phyloP scores from a whole-genome alignment of 2,329 filamentous ascomycete species.

The Penicillium thymicola region DNA sequence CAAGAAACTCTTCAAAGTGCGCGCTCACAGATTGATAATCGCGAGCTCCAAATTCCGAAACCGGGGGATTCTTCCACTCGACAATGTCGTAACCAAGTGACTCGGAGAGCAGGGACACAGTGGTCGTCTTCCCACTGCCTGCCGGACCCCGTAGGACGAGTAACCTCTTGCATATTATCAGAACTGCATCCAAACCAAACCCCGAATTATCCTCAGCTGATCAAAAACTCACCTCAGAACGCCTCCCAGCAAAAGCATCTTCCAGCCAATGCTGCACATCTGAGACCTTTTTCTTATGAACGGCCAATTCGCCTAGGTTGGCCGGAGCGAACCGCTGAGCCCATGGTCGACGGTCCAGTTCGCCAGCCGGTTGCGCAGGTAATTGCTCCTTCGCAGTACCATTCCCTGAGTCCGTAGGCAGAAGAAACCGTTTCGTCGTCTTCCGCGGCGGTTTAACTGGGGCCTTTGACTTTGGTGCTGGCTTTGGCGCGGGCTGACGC shows the following conservation, averaged over 20 bases:
- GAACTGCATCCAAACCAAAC: conserved; percentile 4
- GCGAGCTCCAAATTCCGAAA: conserved; percentile 56
- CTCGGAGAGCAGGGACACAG: conserved; percentile 71
- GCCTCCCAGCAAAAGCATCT: conserved; percentile 62
- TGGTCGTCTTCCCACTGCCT: conserved; percentile 90
- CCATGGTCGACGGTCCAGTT: conserved; percentile 69
- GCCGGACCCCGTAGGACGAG: conserved; percentile 86
- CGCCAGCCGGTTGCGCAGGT: conserved; percentile 2
- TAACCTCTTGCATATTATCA: conserved; percentile 61
- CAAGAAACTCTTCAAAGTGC: conserved; percentile 91
- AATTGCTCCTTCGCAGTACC: conserved; percentile 2
- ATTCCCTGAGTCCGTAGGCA: conserved; percentile 9
- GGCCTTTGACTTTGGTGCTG: conserved; percentile 3
- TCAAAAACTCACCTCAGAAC: conserved; percentile 35
- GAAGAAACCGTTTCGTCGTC: conserved; percentile 28
- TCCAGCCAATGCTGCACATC: conserved; percentile 84
- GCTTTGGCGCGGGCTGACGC: conserved; percentile 15
- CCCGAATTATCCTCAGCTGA: background rate
- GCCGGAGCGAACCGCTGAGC: conserved; percentile 76
- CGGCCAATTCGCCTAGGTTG: conserved; percentile 77
- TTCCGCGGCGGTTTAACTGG: conserved; percentile 9
- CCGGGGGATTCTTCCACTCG: conserved; percentile 85
- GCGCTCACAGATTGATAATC: conserved; percentile 68
- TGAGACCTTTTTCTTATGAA: conserved; percentile 89
- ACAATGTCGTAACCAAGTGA: conserved; percentile 74